Base-by-base conservation (phyloP, 2,329 filamentous ascomycete species). In the Ceratocystis variospora region DNA sequence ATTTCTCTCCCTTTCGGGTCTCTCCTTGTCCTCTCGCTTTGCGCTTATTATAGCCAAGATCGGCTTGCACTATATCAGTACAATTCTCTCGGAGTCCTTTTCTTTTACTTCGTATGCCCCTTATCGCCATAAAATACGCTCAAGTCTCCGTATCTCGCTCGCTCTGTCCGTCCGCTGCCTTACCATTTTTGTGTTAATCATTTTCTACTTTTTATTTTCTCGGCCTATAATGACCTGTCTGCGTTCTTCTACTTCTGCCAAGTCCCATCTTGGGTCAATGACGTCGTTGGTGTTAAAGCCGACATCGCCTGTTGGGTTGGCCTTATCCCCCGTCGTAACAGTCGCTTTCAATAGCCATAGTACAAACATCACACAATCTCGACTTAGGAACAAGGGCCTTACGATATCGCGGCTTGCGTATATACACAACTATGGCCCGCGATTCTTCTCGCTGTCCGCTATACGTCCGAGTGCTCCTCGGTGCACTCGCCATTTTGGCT, bases 401-500 rank as follows among this genome's bases (percentile, higher is more conserved):
- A 68, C 66, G 8, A n/a, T 44, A 10, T 68, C 63, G 15, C 59
- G 66, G 28, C 62, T 67, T 59, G n/a, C 22, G 31, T 10, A 41
- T 37, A 19, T 22, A 17, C 61, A 46, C 62, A 61, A 44, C 55
- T 33, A 41, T 70, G 69, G 68, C 63, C 67, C 67, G 53, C 72
- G 73, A 57, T 67, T 68, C 48, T 70, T 73, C n/a, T 73, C 70
- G 12, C 68, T 71, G 55, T 71, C 70, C 17, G 50, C 50, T 37
- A 7, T 62, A 67, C 63, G 28, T 67, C 70, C 7, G 65, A 71
- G 8, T 63, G 72, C 22, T 70, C 73, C 31, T 72, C 76, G 78
- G 67, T 77, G 80, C 55, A 77, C 76, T 19, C 73, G 76, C 15
- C 79, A 81, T 72, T 79, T 84, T 72, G 81, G 79, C 71, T 81